A percentile compares a stretch with the other conserved stretches of the same genome.
Conservation (phyloP, 768 basidiomycete species). For the Russula olivacea region DNA sequence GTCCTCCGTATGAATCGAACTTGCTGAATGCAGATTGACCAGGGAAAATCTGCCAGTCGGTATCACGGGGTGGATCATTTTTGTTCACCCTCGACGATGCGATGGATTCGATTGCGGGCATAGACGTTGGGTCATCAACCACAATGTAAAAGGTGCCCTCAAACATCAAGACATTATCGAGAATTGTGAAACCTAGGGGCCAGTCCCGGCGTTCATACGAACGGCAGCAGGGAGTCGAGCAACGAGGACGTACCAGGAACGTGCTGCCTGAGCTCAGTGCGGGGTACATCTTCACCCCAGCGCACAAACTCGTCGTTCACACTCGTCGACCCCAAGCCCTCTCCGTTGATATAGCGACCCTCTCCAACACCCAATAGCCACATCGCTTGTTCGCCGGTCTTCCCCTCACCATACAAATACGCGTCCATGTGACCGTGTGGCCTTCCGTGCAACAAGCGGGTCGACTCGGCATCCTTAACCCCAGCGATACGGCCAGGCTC, state of each 20-base stretch:
- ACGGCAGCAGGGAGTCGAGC: background rate
- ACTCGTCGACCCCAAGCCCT: constrained; percentile 28
- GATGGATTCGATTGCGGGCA: constrained; percentile 54
- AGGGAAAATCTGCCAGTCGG: constrained; percentile 47
- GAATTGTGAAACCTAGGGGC: constrained; percentile 66
- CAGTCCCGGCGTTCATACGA: constrained; percentile 1
- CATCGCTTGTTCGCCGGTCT: constrained; percentile 27
- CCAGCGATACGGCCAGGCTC: constrained; percentile 54
- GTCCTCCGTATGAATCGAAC: constrained; percentile 31
- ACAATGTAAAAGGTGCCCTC: constrained; percentile 72
- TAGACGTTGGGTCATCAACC: constrained; percentile 52
- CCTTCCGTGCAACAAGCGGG: constrained; percentile 36
- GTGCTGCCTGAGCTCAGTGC: constrained; percentile 54
- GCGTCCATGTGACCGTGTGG: constrained; percentile 26
- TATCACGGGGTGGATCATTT: constrained; percentile 40
- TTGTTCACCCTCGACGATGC: constrained; percentile 36
- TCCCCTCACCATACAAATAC: constrained; percentile 41
- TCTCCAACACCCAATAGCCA: constrained; percentile 26
- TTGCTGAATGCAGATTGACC: constrained; percentile 26
- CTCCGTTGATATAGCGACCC: constrained; percentile 26
- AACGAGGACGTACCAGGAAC: constrained; percentile 46
- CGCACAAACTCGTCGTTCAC: constrained; percentile 49
- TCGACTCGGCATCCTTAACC: constrained; percentile 43
- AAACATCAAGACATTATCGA: constrained; percentile 75
- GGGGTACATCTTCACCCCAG: constrained; percentile 55